Conservation (phyloP, 371 early-diverging fungal species). For the Mortierella sp. region DNA sequence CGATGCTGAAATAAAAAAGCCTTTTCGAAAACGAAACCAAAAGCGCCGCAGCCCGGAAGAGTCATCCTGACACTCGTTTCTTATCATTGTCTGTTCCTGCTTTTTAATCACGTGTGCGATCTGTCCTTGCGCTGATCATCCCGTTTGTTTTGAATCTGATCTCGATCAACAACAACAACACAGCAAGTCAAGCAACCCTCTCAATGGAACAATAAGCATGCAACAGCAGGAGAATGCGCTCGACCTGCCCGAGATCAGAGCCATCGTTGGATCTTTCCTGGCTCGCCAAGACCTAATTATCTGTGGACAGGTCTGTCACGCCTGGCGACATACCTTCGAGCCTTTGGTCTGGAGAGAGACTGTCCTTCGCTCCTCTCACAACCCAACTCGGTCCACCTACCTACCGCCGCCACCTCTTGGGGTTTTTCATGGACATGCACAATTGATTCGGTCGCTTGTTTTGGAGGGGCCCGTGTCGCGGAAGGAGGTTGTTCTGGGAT, state of each 20-base stretch:
- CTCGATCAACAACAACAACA: too few species aligned
- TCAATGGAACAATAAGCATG: constrained; percentile 1
- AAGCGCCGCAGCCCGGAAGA: constrained; percentile 13
- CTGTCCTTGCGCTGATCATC: background rate
- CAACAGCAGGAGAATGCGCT: constrained; percentile 9
- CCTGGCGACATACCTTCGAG: constrained; percentile 15
- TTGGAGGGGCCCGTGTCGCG: background rate
- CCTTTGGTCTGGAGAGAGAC: constrained; percentile 26
- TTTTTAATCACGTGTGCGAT: background rate
- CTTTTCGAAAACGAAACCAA: background rate
- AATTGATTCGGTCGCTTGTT: background rate
- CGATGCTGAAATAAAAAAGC: background rate
- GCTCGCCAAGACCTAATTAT: background rate
- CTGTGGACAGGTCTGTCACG: constrained; percentile 3
- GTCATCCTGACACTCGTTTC: background rate
- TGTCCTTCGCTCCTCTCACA: background rate
- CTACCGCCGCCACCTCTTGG: background rate
- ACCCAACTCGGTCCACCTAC: background rate
- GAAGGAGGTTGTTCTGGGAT: background rate
- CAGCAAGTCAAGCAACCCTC: background rate
- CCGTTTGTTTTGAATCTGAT: background rate
- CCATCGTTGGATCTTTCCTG: constrained; percentile 20
- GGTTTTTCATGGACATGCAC: constrained; percentile 1
- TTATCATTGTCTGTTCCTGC: background rate
- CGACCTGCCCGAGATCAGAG: constrained; percentile 28